These are phyloP conservation scores for Pestalotiopsis sp. DNA, from an alignment of 2,329 filamentous ascomycete species.

Conservation along the genomic window DNA sequence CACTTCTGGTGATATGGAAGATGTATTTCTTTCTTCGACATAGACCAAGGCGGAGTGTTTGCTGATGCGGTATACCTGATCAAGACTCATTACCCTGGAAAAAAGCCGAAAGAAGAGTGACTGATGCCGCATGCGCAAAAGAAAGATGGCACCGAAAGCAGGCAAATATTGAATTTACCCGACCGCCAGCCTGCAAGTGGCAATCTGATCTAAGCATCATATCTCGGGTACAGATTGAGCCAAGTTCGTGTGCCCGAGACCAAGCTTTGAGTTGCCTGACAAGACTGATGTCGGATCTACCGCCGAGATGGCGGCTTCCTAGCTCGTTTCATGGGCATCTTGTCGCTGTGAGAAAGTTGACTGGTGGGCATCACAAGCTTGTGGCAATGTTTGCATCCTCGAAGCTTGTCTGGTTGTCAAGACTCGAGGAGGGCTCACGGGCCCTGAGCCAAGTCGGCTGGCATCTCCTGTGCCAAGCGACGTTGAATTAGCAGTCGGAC, in stretches of 20 bases:
- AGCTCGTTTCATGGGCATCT: neutral
- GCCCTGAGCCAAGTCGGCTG: neutral
- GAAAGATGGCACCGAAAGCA: too few species aligned
- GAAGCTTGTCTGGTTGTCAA: neutral
- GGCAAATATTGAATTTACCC: neutral
- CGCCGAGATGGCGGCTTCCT: neutral
- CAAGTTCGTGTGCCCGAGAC: neutral
- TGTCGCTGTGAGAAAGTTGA: neutral
- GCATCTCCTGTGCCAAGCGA: neutral
- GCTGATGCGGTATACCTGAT: too few species aligned
- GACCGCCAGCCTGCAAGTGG: neutral
- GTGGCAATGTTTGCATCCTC: neutral
- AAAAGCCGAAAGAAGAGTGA: too few species aligned
- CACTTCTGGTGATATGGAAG: neutral
- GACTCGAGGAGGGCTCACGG: neutral
- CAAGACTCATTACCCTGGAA: too few species aligned
- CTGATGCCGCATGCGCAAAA: too few species aligned
- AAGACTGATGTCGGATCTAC: neutral
- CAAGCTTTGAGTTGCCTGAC: neutral
- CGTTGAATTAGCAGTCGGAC: neutral
- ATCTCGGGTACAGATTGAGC: neutral
- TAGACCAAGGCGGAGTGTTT: neutral
- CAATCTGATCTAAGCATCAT: neutral
- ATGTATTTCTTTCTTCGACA: neutral
- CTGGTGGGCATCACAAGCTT: neutral